Conservation (phyloP, 257 asterid genomes). For the Gentiana macrophylla region DNA sequence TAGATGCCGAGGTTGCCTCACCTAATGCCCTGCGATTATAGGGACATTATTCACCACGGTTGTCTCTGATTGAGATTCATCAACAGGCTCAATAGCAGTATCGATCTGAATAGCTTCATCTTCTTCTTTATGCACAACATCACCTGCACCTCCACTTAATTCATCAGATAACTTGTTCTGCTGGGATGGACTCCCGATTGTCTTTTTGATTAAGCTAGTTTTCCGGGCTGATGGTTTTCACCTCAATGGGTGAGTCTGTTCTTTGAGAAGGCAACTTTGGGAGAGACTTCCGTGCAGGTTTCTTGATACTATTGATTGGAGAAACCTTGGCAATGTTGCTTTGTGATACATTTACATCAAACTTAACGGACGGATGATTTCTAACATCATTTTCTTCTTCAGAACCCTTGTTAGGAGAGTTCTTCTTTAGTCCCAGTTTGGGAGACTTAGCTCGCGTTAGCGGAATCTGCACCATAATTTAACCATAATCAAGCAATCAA, state of each 20-base stretch:
- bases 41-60: too few species aligned
- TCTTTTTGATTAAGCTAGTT: slow-evolving; percentile 27
- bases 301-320: slow-evolving; percentile 32
- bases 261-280: too few species aligned
- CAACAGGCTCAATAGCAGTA: neutral
- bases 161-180: slow-evolving; percentile 15
- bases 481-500: neutral
- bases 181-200: slow-evolving; percentile 18
- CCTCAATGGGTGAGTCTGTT: slow-evolving; percentile 35
- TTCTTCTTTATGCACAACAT: slow-evolving; percentile 7
- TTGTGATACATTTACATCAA: slow-evolving; percentile 48
- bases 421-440: slow-evolving; percentile 77
- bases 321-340: slow-evolving; percentile 31
- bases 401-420: slow-evolving; percentile 32
- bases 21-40: too few species aligned
- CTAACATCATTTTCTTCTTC: slow-evolving; percentile 33
- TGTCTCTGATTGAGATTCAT: too few species aligned
- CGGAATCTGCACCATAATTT: slow-evolving; percentile 42
- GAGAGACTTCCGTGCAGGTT: slow-evolving; percentile 68
- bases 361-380: slow-evolving; percentile 46
- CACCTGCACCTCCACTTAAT: slow-evolving; percentile 17
- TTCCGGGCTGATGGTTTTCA: slow-evolving; percentile 28
- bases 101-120: too few species aligned
- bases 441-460: slow-evolving; percentile 85
- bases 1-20: too few species aligned